Base-by-base conservation (phyloP, 805 yeast genomes). In the Barnettozyma pratensis region DNA sequence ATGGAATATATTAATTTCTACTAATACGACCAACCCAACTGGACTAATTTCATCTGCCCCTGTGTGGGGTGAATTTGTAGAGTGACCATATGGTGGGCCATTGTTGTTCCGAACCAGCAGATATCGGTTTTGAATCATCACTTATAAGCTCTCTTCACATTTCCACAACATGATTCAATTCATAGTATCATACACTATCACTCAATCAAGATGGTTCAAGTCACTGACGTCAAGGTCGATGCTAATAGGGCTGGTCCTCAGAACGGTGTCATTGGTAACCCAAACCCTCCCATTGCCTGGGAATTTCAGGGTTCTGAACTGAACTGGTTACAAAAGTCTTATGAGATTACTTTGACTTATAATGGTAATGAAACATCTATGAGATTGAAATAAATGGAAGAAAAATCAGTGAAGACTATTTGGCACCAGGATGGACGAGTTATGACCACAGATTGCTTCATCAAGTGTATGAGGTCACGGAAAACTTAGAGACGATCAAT, bases 361-460 rank as follows among this genome's bases (percentile, higher is more conserved):
- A 46, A 41, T 37, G 49, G 39, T 6, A 2, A 8, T 8, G 43
- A 46, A 38, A 11, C 7, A 40, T 54, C 19, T 54, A 54, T 39
- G 55, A 54, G 26, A 36, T 54, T 14, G 57, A 54, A 41, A 37
- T 54, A 26, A 54, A 54, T 34, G 55, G 55, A 6, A 27, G 25
- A 14, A 38, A 40, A 5, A 49, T 54, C n/a, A 42, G 52, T 28
- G 39, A 41, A 7, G 29, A 51, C 25, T 47, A 47, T n/a, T 30
- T 51, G 6, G 53, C 42, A 5, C 57, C 57, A 7, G 53, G 55
- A 5, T 54, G 57, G 57, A 51, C 57, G 3, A 45, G 49, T 11
- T 54, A 54, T 36, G 48, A 54, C n/a, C 53, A 54, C 44, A 45
- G 57, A 44, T 25, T 54, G 19, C 41, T 54, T 2, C 57, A 54